Percentiles rank a stretch among this genome's conserved stretches.
Evolutionary conservation across 2,329 filamentous ascomycete species (phyloP).

Genomic region (Fusarium avenaceum): DNA sequence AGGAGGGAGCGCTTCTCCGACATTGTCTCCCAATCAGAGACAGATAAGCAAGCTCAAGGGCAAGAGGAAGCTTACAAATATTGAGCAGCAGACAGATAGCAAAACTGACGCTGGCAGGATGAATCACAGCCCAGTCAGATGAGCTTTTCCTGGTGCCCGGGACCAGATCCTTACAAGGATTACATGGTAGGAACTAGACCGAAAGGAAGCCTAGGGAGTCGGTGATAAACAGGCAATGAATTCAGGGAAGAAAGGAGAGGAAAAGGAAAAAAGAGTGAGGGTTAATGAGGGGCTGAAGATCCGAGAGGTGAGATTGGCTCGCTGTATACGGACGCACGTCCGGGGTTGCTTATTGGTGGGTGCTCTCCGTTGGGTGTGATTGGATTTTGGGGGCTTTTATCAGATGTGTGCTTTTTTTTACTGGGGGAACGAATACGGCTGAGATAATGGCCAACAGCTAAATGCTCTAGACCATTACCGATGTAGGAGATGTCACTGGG

Average conservation of each 20-base stretch:
- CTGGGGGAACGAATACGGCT: not conserved
- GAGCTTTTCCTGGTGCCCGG: not conserved
- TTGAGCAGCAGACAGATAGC: too few species aligned
- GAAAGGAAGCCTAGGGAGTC: not conserved
- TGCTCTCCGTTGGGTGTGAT: not conserved
- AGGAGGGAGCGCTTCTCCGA: too few species aligned
- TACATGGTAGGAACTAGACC: too few species aligned
- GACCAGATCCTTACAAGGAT: not conserved
- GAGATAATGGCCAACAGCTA: not conserved
- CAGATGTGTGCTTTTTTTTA: not conserved
- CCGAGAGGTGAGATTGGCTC: not conserved
- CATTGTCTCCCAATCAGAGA: too few species aligned
- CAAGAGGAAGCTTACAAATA: too few species aligned
- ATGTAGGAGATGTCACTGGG: too few species aligned
- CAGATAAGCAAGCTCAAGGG: too few species aligned
- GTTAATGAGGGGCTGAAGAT: not conserved
- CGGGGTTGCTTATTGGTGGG: not conserved
- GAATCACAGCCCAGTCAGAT: too few species aligned
- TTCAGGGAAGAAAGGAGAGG: too few species aligned
- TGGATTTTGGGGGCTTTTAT: not conserved
- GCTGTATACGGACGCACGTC: fast-evolving
- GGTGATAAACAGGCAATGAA: not conserved
- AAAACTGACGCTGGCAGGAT: too few species aligned
- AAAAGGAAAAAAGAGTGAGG: not conserved
- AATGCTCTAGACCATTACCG: too few species aligned